Base-by-base conservation (phyloP, 2,329 filamentous ascomycete genomes). In the Ophiostoma ulmi region DNA sequence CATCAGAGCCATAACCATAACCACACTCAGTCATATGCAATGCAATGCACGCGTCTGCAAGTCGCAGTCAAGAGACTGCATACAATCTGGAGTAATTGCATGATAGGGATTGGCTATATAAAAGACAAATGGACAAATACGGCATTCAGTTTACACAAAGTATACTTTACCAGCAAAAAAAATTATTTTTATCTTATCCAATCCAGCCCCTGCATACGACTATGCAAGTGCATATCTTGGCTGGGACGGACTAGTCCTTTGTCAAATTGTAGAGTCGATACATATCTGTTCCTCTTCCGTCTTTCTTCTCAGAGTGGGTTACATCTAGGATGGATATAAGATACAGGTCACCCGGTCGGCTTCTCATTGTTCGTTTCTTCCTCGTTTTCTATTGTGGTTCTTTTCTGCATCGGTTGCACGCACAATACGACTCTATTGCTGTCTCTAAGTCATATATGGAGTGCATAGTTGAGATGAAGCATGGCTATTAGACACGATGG, bases 41-140 rank as follows among this genome's bases (percentile, higher is more conserved):
- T 61, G 55, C 55, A 61, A 63, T 63, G 58, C 58, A 63, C 7
- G 58, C 17, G 58, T 14, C 52, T 48, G 44, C 44, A 48, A 58
- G 52, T 22, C 22, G 52, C 52, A 58, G 52, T 48, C 14, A 6
- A 31, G 26, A 36, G 58, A 36, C 26, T 8, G 26, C 58, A 63
- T 63, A 20, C 20, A 48, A n/a, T 20, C 26, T 13, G 52, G 52
- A 58, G 52, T 58, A 58, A 31, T 31, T 31, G 31, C 52, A 26
- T 58, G 22, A 22, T 10, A 58, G n/a, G 52, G n/a, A 17, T 10
- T 26, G n/a, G 7, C n/a, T n/a, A 58, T 58, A 13, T 39, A 10
- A 39, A 39, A 20, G 17, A 48, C 44, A 58, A 58, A 58, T 58
- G 52, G 52, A 58, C 10, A 48, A 48, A 6, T 6, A 11, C 52